Evolutionary conservation across 2,329 filamentous ascomycete genomes (phyloP), one percentile per base, ranked within the genome.

Genomic region (Falciphora oryzae): DNA sequence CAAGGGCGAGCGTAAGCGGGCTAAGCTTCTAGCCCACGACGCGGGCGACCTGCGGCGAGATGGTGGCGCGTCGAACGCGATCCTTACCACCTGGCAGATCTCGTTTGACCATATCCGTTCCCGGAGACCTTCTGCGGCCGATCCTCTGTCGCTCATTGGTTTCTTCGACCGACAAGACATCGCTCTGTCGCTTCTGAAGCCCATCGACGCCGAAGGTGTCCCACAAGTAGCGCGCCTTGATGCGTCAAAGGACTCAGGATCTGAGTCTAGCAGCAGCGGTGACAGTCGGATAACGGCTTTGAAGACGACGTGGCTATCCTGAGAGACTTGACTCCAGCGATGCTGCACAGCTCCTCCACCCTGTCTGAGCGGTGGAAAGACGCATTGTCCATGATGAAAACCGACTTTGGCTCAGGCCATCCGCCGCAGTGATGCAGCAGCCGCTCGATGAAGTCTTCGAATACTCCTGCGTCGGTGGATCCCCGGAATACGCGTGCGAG

Each of bases 301-400:
- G 71, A 75, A 66, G 69, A 73, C 2, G 75, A 80, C 66, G 62
- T 81, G 1, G 35, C 65, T 0, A 67, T 70, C 2, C 70, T 82
- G 13, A 67, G 69, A 57, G 68, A 75, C 62, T 81, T 73, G n/a
- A n/a, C n/a, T n/a, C n/a, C n/a, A n/a, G n/a, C n/a, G n/a, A n/a
- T n/a, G n/a, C n/a, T n/a, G n/a, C n/a, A n/a, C n/a, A n/a, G n/a
- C n/a, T n/a, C n/a, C n/a, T n/a, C n/a, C n/a, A 50, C 22, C 44
- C 44, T 50, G 11, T 50, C 44, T 22, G 44, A 50, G 44, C 44
- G 22, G 22, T 50, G 44, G 22, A 50, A 50, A 11, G 44, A 10
- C 44, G 44, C 44, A 50, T 50, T 50, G 44, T 50, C 44, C 44
- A 50, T 50, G 44, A 50, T 50, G 22, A 50, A 22, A 11, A 50